Conservation (phyloP, 2,329 filamentous ascomycete species). For the Sporothrix luriei region DNA sequence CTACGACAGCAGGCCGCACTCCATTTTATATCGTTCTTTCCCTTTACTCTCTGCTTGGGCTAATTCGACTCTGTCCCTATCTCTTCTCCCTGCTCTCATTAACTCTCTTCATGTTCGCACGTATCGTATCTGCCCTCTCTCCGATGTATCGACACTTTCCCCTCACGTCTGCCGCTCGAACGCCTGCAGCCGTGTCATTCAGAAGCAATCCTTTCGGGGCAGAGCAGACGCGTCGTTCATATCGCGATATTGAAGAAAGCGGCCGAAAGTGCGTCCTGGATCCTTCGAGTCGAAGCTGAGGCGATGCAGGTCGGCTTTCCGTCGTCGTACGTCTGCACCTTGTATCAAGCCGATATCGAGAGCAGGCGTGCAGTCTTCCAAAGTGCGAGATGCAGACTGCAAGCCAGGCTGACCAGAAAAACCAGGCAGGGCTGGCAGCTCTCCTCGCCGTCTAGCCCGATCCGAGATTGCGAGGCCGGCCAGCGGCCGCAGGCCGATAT, state of each 20-base stretch:
- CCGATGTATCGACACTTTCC: background rate
- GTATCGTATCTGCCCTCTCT: background rate
- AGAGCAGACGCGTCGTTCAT: background rate
- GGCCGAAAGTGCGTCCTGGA: constrained; percentile 1
- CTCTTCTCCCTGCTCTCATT: background rate
- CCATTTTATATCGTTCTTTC: constrained; percentile 7
- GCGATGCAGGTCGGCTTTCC: background rate
- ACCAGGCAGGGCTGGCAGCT: too few species aligned
- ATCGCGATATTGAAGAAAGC: constrained; percentile 5
- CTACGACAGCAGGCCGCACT: background rate
- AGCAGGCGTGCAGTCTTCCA: background rate
- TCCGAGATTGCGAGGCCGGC: constrained; percentile 18
- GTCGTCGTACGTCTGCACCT: background rate
- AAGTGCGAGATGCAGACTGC: constrained; percentile 18
- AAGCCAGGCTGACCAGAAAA: background rate
- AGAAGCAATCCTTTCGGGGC: constrained; percentile 14
- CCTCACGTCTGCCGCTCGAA: background rate
- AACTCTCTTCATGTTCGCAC: background rate
- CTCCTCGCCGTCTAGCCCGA: constrained; percentile 16
- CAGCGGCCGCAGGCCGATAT: constrained; percentile 15
- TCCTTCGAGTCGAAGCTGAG: background rate
- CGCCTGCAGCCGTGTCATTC: background rate
- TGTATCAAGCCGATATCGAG: background rate
- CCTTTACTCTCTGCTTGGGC: too few species aligned
- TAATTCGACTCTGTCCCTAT: too few species aligned